Base-by-base conservation (phyloP, 2,329 filamentous ascomycete genomes). In the Ophiocordyceps camponoti-leonardi region DNA sequence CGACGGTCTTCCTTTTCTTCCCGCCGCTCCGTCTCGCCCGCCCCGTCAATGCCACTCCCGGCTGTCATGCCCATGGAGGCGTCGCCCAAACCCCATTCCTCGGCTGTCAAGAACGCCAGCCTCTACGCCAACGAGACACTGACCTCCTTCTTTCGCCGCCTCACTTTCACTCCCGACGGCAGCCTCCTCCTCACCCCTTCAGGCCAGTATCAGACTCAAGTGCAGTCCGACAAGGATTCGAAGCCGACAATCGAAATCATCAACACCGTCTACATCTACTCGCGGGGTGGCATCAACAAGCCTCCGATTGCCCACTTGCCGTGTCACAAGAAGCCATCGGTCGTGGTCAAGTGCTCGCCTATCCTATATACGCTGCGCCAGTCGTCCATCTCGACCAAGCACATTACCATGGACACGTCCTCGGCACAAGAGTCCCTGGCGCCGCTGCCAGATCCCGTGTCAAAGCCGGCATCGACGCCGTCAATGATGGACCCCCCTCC, bases 261-360 rank as follows among this genome's bases (percentile, higher is more conserved):
- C 54, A 98, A 98, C 58, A 98, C 92, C 0, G 93, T 98, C 20
- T 98, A 98, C 63, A 92, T 98, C 45, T 98, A 98, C 62, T 95
- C 90, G 0, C 75, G 92, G 54, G 92, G 88, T 28, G 92, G 92
- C 22, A 86, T 98, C 57, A 96, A 95, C 66, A 95, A 93, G 60
- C 87, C 92, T 1, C 92, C 92, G 2, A 83, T 96, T 47, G 87
- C 90, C 7, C 92, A 96, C 63, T 72, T 98, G 7, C 92, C 92
- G 0, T 92, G 92, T 2, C 90, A 96, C 64, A 98, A 95, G 69
- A 98, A 98, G 62, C 92, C 92, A 0, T 96, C 92, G 0, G 86
- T 98, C 12, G 92, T 88, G 1, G 86, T 98, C 48, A 86, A 86
- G 57, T 98, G 92, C 60, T 98, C 90, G 14, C 92, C 92, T 0